phyloP scores from a whole-genome alignment of 768 basidiomycete species.

The Phylloporus rhodoxanthus region DNA sequence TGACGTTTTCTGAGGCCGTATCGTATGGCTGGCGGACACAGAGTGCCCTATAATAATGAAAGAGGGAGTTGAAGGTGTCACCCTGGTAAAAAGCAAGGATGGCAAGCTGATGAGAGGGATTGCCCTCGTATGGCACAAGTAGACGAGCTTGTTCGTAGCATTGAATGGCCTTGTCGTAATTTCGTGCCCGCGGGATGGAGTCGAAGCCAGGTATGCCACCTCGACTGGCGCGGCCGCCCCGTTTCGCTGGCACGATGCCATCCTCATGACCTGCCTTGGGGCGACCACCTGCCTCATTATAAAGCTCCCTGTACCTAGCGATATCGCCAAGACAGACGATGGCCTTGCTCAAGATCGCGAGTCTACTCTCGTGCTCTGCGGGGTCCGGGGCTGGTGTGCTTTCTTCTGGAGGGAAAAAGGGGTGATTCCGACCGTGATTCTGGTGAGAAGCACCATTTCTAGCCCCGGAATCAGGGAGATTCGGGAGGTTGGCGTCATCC shows the following conservation, averaged over 20 bases:
- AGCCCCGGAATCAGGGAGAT: conserved; percentile 17
- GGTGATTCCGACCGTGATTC: conserved; percentile 48
- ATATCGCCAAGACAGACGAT: conserved; percentile 92
- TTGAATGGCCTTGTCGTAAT: conserved; percentile 67
- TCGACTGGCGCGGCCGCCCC: conserved; percentile 43
- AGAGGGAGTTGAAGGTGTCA: conserved; percentile 73
- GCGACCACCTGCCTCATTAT: conserved; percentile 66
- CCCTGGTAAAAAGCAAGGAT: conserved; percentile 82
- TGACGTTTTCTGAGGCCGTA: conserved; percentile 81
- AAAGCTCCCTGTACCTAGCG: conserved; percentile 87
- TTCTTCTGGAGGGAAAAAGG: conserved; percentile 60
- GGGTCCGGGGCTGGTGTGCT: conserved; percentile 34
- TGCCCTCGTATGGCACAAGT: conserved; percentile 83
- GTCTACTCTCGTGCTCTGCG: conserved; percentile 44
- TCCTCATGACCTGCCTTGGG: conserved; percentile 67
- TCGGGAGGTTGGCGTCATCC: conserved; percentile 32
- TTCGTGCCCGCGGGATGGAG: conserved; percentile 51
- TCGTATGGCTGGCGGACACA: conserved; percentile 84
- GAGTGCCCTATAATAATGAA: conserved; percentile 88
- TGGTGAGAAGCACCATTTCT: conserved; percentile 19
- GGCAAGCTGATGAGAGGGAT: conserved; percentile 93
- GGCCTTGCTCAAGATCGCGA: conserved; percentile 80
- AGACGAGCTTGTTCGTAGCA: conserved; percentile 84
- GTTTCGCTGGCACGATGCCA: conserved; percentile 30
- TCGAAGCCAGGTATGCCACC: conserved; percentile 42